Evolutionary conservation across 345 rosid species (phyloP).

Genomic region (Adansonia digitata): DNA sequence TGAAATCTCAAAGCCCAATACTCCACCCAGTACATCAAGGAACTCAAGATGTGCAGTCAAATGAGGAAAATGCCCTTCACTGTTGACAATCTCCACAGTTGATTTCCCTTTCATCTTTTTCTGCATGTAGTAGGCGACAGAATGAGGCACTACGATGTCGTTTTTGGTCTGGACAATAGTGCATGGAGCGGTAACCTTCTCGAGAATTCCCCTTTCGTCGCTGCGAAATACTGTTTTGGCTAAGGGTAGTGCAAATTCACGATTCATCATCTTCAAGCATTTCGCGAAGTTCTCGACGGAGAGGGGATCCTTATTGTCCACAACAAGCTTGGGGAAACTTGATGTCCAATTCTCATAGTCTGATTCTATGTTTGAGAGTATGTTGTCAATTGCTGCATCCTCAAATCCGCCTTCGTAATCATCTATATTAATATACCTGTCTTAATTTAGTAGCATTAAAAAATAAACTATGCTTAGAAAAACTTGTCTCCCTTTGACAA

Average conservation of each 20-base stretch:
- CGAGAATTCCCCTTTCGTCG: slow-evolving; percentile 51
- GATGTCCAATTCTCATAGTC: slow-evolving; percentile 47
- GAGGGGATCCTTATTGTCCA: slow-evolving; percentile 37
- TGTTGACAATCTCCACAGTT: slow-evolving; percentile 48
- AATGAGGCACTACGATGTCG: slow-evolving; percentile 49
- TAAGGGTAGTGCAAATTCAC: slow-evolving; percentile 45
- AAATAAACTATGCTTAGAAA: neutral
- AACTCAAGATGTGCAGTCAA: slow-evolving; percentile 52
- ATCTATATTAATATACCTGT: slow-evolving; percentile 52
- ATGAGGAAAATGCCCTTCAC: slow-evolving; percentile 64
- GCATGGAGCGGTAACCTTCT: slow-evolving; percentile 49
- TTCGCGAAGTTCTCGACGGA: slow-evolving; percentile 29
- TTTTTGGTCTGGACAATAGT: slow-evolving; percentile 43
- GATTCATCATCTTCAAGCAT: slow-evolving; percentile 44
- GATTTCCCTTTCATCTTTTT: slow-evolving; percentile 52
- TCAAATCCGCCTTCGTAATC: slow-evolving; percentile 63
- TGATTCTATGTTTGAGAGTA: slow-evolving; percentile 45
- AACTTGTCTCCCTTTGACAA: too few relatives aligned
- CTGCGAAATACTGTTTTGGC: slow-evolving; percentile 57
- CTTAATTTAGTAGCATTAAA: neutral
- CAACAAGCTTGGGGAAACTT: slow-evolving; percentile 35
- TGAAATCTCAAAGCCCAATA: slow-evolving; percentile 33
- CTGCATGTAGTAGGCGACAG: slow-evolving; percentile 60
- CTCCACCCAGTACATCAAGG: slow-evolving; percentile 36
- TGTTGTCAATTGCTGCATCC: slow-evolving; percentile 28